A percentile compares a stretch with the other conserved stretches of the same genome.
phyloP scores from a whole-genome alignment of 1,139 yeast species.

The Yamadazyma blattariae region DNA sequence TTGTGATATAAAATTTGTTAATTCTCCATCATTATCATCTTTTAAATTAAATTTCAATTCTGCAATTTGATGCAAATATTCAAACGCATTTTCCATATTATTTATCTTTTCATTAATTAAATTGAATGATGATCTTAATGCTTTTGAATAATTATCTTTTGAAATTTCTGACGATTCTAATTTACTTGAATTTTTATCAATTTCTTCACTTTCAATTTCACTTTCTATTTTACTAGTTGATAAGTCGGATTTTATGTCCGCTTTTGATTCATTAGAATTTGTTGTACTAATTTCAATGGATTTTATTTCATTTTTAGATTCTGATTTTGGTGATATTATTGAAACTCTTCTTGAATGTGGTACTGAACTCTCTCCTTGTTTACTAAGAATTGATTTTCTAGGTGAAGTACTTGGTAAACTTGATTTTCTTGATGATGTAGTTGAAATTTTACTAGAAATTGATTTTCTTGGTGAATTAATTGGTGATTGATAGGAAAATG shows the following conservation, averaged over 20 bases:
- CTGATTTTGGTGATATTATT: background rate
- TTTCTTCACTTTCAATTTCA: background rate
- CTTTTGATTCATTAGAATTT: background rate
- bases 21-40: conserved; percentile 62
- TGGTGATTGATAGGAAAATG: background rate
- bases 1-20: conserved; percentile 60
- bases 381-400: background rate
- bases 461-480: background rate
- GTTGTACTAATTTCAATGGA: background rate
- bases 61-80: conserved; percentile 26
- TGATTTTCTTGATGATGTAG: background rate
- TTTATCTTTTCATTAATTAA: conserved; percentile 20
- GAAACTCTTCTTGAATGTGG: background rate
- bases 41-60: conserved; percentile 30
- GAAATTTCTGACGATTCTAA: background rate
- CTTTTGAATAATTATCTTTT: background rate
- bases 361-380: background rate
- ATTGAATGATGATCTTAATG: background rate
- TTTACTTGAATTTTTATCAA: background rate
- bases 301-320: background rate
- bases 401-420: background rate
- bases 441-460: background rate
- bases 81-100: conserved; percentile 38
- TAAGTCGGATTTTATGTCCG: too few relatives aligned
- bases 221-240: too few relatives aligned